Base-by-base conservation (phyloP, 495 filamentous ascomycete species). In the Baudoinia panamericana region DNA sequence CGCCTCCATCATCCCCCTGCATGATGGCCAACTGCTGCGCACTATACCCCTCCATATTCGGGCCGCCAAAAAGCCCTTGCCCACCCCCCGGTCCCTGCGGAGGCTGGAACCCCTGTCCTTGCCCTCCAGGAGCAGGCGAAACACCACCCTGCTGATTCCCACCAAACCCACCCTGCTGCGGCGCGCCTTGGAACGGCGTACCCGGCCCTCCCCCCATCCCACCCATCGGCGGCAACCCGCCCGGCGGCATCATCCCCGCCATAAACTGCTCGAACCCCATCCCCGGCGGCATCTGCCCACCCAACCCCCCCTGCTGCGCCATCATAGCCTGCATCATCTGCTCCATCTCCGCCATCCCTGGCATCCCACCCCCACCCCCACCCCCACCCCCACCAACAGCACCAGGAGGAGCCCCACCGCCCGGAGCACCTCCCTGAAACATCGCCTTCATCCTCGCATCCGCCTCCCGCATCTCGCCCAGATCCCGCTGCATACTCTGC, bases 391-490 rank as follows among this genome's bases (percentile, higher is more conserved):
- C 52, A 5, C 56, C 60, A 13, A 31, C 36, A 60, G 62, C 15
- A 36, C 29, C 22, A 15, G 70, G 69, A n/a, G 73, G 69, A 63
- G 83, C 78, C 30, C 77, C 76, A 5, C 81, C 76, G 53, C 82
- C 74, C 3, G 48, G 57, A 10, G 70, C 76, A 37, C 59, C 62
- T 73, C 85, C 86, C 13, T 62, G 70, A 36, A 81, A 61, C 70
- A 93, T 86, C 59, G 74, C 79, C 55, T 84, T 80, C 75, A 94
- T 83, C 31, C 90, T 78, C 50, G 87, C 80, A 63, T 86, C 73
- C 61, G 93, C 80, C 56, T 82, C 82, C 62, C 85, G 88, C 46
- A 84, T 80, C 41, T 76, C 76, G 30, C 67, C 63, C 6, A 84
- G 74, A 44, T 84, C 81, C 39, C 73, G 75, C 13, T 80, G 71